Evolutionary conservation across 805 yeast genomes (phyloP).

Genomic region (Kuraishia capsulata): DNA sequence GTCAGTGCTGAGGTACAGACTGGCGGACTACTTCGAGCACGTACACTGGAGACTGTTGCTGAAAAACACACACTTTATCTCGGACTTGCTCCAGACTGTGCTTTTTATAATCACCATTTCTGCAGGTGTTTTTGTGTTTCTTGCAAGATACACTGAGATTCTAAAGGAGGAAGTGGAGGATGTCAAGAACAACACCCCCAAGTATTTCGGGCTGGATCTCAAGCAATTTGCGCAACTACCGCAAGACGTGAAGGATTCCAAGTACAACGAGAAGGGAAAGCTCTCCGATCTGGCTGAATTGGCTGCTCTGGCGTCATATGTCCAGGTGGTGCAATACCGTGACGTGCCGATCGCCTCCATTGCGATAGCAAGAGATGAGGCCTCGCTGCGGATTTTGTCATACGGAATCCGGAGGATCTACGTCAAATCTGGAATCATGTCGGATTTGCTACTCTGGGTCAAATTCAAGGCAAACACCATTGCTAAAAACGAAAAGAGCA

Average conservation of each 20-base stretch:
- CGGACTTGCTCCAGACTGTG: slow-evolving; percentile 21
- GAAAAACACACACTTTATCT: slow-evolving; percentile 12
- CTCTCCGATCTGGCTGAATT: slow-evolving; percentile 6
- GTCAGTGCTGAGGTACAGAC: slow-evolving; percentile 7
- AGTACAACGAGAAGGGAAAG: slow-evolving; percentile 5
- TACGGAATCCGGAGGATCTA: slow-evolving; percentile 64
- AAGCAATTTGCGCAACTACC: slow-evolving; percentile 29
- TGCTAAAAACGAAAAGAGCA: slow-evolving; percentile 16
- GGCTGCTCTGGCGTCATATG: slow-evolving; percentile 27
- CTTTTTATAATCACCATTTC: slow-evolving; percentile 29
- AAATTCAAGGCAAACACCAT: slow-evolving; percentile 25
- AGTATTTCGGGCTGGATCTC: slow-evolving; percentile 44
- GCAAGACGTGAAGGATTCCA: slow-evolving; percentile 6
- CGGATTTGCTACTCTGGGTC: slow-evolving; percentile 57
- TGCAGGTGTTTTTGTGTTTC: slow-evolving; percentile 28
- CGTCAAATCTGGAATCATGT: slow-evolving; percentile 50
- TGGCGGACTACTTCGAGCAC: slow-evolving; percentile 7
- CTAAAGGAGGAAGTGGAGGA: slow-evolving; percentile 31
- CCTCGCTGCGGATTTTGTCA: slow-evolving; percentile 43
- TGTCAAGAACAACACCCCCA: slow-evolving; percentile 24
- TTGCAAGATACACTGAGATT: slow-evolving; percentile 36
- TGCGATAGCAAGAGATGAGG: slow-evolving; percentile 25
- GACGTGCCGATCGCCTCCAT: slow-evolving; percentile 63
- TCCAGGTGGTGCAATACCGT: slow-evolving; percentile 53
- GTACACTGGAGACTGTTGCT: slow-evolving; percentile 5